Evolutionary conservation across 805 yeast species (phyloP).

Genomic region (Ogataea paraovalis): DNA sequence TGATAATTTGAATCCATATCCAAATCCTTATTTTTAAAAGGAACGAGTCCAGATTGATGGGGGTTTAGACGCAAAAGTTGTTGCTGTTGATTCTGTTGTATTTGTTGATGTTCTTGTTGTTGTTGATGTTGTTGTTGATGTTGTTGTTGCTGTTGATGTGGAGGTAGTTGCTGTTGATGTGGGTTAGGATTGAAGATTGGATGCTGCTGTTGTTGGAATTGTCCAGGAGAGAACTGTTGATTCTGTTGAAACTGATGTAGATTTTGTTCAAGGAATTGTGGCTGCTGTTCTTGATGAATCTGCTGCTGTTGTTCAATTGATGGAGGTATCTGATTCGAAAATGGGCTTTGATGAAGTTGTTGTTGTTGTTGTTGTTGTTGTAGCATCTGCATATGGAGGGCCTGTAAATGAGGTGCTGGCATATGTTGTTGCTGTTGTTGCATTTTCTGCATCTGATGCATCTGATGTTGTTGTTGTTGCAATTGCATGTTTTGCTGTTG

Average conservation of each 20-base stretch:
- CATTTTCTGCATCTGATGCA: background rate
- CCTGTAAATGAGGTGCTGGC: too few relatives aligned
- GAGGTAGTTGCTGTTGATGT: slow-evolving; percentile 1
- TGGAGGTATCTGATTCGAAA: background rate
- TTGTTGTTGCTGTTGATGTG: background rate
- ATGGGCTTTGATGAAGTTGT: background rate
- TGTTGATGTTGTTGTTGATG: slow-evolving; percentile 1
- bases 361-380: background rate
- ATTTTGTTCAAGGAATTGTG: background rate
- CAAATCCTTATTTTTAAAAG: background rate
- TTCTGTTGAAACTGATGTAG: background rate
- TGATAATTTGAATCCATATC: background rate
- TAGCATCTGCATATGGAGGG: too few relatives aligned
- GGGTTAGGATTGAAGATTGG: background rate
- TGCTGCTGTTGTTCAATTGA: background rate
- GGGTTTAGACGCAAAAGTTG: background rate
- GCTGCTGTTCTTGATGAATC: background rate
- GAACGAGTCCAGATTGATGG: background rate
- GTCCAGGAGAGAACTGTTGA: background rate
- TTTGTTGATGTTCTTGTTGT: background rate
- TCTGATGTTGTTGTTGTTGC: background rate
- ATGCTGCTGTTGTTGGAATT: background rate
- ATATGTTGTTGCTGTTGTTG: too few relatives aligned
- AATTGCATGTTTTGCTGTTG: background rate
- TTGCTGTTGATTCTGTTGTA: background rate